Evolutionary conservation across 2,329 filamentous ascomycete species (phyloP).

Genomic region (Cladosporium phlei): DNA sequence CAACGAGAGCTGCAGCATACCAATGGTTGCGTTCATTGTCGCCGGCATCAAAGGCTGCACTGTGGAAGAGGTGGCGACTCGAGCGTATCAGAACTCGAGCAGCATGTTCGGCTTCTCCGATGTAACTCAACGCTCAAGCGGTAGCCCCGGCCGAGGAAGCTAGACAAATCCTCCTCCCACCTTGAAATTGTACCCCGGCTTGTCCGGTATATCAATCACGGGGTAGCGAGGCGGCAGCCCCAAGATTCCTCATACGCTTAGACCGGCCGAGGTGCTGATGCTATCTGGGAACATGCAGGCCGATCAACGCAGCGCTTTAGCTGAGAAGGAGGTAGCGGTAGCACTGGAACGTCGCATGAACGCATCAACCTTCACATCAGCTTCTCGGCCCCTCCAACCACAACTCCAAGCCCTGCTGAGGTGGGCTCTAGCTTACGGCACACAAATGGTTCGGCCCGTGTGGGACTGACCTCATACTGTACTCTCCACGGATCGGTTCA

Average conservation of each 20-base stretch:
- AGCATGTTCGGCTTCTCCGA: conserved; percentile 29
- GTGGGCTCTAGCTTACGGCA: not conserved
- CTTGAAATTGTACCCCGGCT: not conserved
- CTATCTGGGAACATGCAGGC: no score
- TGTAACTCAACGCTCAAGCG: no score
- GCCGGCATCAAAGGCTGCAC: conserved; percentile 44
- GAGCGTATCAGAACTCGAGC: conserved; percentile 36
- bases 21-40: conserved; percentile 44
- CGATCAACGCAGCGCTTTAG: no score
- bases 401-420: not conserved
- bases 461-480: no score
- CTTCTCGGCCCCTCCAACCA: not conserved
- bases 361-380: no score
- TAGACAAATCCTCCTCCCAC: not conserved
- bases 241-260: not conserved
- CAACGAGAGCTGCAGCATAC: conserved; percentile 49
- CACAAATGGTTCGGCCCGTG: conserved; percentile 5
- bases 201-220: not conserved
- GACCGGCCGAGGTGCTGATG: no score
- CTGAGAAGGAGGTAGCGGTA: no score
- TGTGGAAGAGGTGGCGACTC: conserved; percentile 41
- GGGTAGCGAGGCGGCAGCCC: conserved; percentile 1
- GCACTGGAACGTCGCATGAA: no score
- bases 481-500: no score
- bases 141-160: conserved; percentile 3